Percentiles rank a stretch among this genome's conserved stretches.
Conservation (phyloP, 2,329 filamentous ascomycete genomes). For the Pseudohalonectria lignicola region DNA sequence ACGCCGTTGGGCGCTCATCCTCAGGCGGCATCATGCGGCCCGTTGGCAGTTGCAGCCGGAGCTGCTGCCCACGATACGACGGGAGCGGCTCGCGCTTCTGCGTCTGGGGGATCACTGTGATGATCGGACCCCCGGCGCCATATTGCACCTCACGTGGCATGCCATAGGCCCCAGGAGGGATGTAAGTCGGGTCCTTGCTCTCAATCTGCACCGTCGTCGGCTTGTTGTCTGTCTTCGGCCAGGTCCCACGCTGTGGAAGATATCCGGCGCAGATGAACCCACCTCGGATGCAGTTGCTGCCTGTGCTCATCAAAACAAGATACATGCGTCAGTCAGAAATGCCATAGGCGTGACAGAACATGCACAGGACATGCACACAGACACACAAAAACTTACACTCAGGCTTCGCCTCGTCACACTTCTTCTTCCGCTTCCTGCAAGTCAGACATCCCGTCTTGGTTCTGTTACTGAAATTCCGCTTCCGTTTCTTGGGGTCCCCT, state of each 20-base stretch:
- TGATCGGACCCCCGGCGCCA: too few relatives aligned
- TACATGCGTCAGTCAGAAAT: constrained; percentile 10
- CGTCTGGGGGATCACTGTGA: too few relatives aligned
- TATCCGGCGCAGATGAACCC: constrained; percentile 91
- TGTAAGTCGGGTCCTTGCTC: constrained; percentile 64
- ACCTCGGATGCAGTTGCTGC: constrained; percentile 81
- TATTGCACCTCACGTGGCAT: too few relatives aligned
- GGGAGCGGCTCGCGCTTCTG: constrained; percentile 47
- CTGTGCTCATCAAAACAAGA: constrained; percentile 32
- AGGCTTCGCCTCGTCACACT: constrained; percentile 90
- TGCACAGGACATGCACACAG: too few relatives aligned
- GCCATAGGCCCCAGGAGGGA: constrained; percentile 50
- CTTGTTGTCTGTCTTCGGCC: constrained; percentile 57
- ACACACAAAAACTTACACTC: constrained; percentile 59
- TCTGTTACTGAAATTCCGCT: constrained; percentile 82
- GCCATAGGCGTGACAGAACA: too few relatives aligned
- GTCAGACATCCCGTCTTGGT: constrained; percentile 95
- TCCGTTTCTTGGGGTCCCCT: constrained; percentile 57
- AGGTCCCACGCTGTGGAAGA: constrained; percentile 64
- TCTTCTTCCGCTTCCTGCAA: constrained; percentile 88
- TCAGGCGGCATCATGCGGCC: constrained; percentile 42
- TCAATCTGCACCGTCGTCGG: constrained; percentile 64
- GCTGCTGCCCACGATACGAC: constrained; percentile 48
- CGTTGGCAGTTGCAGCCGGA: constrained; percentile 54
- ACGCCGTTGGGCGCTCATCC: constrained; percentile 48